These are phyloP conservation scores for Epichloe hybrida DNA, from an alignment of 2,329 filamentous ascomycete genomes.

Conservation along the genomic window DNA sequence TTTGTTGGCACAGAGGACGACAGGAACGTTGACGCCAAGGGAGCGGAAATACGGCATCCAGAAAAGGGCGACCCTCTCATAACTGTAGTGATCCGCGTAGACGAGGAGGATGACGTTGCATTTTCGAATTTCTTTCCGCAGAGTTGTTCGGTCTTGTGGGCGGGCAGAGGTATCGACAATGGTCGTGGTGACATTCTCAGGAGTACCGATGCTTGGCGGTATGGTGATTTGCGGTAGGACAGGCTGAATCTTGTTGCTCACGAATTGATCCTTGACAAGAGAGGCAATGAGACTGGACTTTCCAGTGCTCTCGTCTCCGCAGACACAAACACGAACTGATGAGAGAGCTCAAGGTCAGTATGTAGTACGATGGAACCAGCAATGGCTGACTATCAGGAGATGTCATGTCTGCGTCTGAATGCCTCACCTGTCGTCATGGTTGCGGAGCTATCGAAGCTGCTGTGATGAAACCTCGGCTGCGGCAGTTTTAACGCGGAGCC, in stretches of 20 bases:
- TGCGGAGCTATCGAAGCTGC: neutral
- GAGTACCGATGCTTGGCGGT: constrained; percentile 80
- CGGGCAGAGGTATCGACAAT: constrained; percentile 95
- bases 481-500: constrained; percentile 5
- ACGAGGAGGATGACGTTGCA: constrained; percentile 94
- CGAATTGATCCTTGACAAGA: constrained; percentile 93
- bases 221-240: constrained; percentile 93
- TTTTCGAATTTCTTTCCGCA: constrained; percentile 90
- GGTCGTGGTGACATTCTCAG: constrained; percentile 92
- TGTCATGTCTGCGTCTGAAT: neutral
- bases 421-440: constrained; percentile 5
- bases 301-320: constrained; percentile 90
- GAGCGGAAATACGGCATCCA: constrained; percentile 98
- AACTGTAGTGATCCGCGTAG: constrained; percentile 98
- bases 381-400: neutral
- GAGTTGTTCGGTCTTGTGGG: constrained; percentile 78
- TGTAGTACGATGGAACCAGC: neutral
- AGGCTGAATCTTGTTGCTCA: constrained; percentile 87
- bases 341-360: constrained; percentile 4
- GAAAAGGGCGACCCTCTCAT: constrained; percentile 90
- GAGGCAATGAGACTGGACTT: constrained; percentile 91
- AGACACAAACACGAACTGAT: constrained; percentile 79
- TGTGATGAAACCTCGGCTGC: constrained; percentile 3
- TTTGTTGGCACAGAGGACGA: constrained; percentile 95
- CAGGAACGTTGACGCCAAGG: constrained; percentile 94